Conservation (phyloP, 495 filamentous ascomycete genomes). For the Neurospora sp. region DNA sequence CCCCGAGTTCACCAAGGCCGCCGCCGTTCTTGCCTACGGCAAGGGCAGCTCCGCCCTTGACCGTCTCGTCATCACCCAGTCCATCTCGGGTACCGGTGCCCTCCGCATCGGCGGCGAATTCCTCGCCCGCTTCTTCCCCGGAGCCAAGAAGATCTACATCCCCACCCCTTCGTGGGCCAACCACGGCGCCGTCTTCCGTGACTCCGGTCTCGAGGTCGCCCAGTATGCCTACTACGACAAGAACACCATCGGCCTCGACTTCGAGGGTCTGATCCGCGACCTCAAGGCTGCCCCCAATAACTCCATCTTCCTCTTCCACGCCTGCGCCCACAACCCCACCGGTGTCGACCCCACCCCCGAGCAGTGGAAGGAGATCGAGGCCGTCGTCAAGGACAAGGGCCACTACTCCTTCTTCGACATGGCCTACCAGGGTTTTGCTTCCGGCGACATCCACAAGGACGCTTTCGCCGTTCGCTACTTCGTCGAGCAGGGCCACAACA, state of each 20-base stretch:
- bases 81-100: conserved; percentile 95
- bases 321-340: conserved; percentile 97
- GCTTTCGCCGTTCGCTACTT: conserved; percentile 91
- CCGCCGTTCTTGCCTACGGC: conserved; percentile 84
- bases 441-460: conserved; percentile 81
- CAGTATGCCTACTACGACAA: conserved; percentile 99
- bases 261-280: conserved; percentile 85
- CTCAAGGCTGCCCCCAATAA: conserved; percentile 80
- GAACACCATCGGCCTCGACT: conserved; percentile 95
- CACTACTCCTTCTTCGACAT: conserved; percentile 99
- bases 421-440: conserved; percentile 98
- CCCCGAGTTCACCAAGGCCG: conserved; percentile 84
- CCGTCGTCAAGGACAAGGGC: conserved; percentile 76
- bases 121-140: conserved; percentile 79
- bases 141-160: conserved; percentile 88
- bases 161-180: conserved; percentile 97
- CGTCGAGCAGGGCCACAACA: conserved; percentile 81
- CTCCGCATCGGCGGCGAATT: conserved; percentile 92
- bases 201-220: conserved; percentile 79
- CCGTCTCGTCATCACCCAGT: conserved; percentile 86
- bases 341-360: conserved; percentile 87
- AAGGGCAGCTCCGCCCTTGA: conserved; percentile 63
- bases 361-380: conserved; percentile 89
- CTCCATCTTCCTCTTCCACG: conserved; percentile 87
- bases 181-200: conserved; percentile 92